Conservation (phyloP, 2,329 filamentous ascomycete species). For the Trichoderma hamatum region DNA sequence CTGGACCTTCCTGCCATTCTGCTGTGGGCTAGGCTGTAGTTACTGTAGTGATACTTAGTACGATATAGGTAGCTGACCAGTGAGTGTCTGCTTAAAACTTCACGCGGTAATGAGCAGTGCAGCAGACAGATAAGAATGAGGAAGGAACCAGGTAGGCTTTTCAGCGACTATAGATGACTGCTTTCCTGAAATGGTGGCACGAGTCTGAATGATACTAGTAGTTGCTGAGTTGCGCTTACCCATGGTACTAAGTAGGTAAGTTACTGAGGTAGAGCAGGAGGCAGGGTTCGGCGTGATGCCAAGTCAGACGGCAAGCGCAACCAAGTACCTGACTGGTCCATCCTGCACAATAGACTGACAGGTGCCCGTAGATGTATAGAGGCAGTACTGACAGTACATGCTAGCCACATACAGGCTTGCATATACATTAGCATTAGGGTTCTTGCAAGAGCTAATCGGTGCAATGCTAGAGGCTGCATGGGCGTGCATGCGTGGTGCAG, state of each 20-base stretch:
- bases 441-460: not conserved
- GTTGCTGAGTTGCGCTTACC: not conserved
- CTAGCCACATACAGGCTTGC: not conserved
- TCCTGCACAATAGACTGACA: not conserved
- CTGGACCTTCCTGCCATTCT: not conserved
- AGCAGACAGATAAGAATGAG: not conserved
- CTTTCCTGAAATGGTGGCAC: not conserved
- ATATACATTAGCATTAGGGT: not conserved
- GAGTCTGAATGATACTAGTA: not conserved
- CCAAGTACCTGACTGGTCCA: not conserved
- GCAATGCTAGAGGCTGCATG: constrained; percentile 17
- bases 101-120: not conserved
- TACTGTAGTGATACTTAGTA: not conserved
- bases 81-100: not conserved
- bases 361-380: not conserved
- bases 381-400: not conserved
- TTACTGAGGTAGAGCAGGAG: not conserved
- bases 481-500: constrained; percentile 3
- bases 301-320: not conserved
- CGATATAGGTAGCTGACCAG: not conserved
- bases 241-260: not conserved
- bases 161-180: not conserved
- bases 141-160: no score
- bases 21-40: not conserved
- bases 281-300: not conserved